Base-by-base conservation (phyloP, 441 rosid species). In the Populus hybrid region DNA sequence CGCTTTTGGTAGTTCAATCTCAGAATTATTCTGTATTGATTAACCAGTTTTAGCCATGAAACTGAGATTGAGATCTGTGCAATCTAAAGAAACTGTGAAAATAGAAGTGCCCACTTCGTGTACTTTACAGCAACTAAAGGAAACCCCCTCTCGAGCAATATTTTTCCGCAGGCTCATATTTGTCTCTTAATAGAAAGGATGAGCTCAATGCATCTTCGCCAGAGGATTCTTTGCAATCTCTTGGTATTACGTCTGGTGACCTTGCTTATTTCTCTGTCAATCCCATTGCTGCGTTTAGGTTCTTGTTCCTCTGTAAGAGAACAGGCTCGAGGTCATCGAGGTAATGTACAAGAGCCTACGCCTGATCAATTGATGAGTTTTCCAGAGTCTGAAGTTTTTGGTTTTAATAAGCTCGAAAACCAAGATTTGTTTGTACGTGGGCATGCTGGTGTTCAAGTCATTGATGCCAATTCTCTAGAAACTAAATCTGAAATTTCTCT, bases 191-290 rank as follows among this genome's bases (percentile, higher is more conserved):
- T 76, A 80, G 90, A 26, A 92, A 81, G 67, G 90, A 92, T 71
- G 92, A 84, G 77, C 93, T 93, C 61, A 70, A 21, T 21, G 61
- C 84, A 10, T 74, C 91, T 8, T 84, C 90, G 6, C 83, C 88
- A 11, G 77, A 84, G 11, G 85, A 83, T 18, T 79, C 91, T 2
- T 81, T 95, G 71, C 85, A 79, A 3, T 88, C 93, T 28, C 88
- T 90, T 8, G 94, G 97, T 16, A 80, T 91, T 21, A 78, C 91
- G 23, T 77, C 93, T 57, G 97, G 97, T 38, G 98, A 95, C 83
- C 89, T 92, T 1, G 38, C 93, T 61, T 92, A 87, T 74, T 91
- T 80, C 86, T 84, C 95, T 69, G 76, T 76, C 65, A 59, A 59
- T n/a, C 26, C 65, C 65, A n/a, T 8, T 8, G 26, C 11, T 59